Conservation (phyloP, 2,329 filamentous ascomycete genomes). For the Thyridium curvatum region DNA sequence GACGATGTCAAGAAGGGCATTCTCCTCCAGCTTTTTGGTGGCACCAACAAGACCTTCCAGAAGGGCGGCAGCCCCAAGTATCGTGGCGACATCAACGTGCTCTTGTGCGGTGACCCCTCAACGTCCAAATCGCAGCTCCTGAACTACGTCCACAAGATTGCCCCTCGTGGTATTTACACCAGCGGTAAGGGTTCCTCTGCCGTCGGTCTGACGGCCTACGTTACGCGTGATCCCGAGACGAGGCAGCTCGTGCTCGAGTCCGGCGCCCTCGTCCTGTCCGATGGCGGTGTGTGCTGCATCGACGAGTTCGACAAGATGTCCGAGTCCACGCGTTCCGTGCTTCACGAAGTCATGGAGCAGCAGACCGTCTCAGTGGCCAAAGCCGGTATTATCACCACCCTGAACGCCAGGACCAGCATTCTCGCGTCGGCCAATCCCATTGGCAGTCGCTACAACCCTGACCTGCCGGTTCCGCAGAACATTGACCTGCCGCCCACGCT, state of each 20-base stretch:
- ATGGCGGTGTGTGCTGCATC: conserved; percentile 79
- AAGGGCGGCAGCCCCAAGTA: conserved; percentile 95
- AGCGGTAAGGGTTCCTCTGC: conserved; percentile 77
- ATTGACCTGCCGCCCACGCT: conserved; percentile 95
- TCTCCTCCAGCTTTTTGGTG: conserved; percentile 89
- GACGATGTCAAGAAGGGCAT: conserved; percentile 99
- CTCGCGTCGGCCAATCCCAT: conserved; percentile 97
- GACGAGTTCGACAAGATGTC: conserved; percentile 87
- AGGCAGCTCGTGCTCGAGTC: conserved; percentile 76
- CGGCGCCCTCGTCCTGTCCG: conserved; percentile 70
- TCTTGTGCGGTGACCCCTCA: conserved; percentile 94
- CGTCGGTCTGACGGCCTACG: conserved; percentile 74
- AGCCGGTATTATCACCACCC: conserved; percentile 91
- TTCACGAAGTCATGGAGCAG: conserved; percentile 86
- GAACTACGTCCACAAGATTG: conserved; percentile 95
- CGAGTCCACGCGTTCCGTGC: conserved; percentile 69
- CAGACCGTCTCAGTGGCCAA: conserved; percentile 82
- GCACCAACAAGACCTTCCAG: conserved; percentile 95
- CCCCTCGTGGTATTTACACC: conserved; percentile 78
- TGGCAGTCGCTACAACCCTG: conserved; percentile 94
- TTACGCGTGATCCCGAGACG: conserved; percentile 74
- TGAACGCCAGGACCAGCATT: conserved; percentile 93
- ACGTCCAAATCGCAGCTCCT: conserved; percentile 94
- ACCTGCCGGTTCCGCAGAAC: conserved; percentile 92
- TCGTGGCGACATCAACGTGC: conserved; percentile 92